A percentile compares a stretch with the other conserved stretches of the same genome.
phyloP scores from a whole-genome alignment of 495 filamentous ascomycete species.

The Lophiostoma macrostomum region DNA sequence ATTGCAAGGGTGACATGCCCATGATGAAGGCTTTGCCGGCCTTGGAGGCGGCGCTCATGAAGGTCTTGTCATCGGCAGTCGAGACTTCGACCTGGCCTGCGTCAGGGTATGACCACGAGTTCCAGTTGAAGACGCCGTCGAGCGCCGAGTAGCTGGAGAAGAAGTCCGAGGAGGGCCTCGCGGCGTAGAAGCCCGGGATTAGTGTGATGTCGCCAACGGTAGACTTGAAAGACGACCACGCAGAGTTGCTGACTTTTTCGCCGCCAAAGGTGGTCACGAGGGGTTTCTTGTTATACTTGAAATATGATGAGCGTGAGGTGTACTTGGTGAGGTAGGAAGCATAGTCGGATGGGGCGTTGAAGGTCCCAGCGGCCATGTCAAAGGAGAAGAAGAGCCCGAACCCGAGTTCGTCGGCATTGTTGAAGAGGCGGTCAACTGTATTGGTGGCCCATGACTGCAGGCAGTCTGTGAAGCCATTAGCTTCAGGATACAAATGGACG shows the following conservation, averaged over 20 bases:
- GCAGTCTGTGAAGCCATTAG: too few relatives aligned
- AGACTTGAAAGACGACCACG: constrained; percentile 16
- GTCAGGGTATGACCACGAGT: constrained; percentile 3
- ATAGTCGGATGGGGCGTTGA: constrained; percentile 9
- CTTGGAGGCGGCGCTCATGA: constrained; percentile 1
- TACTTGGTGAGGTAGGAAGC: constrained; percentile 4
- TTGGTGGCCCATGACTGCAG: constrained; percentile 1
- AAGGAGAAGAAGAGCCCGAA: constrained; percentile 27
- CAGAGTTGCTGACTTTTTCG: constrained; percentile 2
- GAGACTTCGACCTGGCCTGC: constrained; percentile 5
- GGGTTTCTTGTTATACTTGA: constrained; percentile 17
- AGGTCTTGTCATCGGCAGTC: constrained; percentile 11
- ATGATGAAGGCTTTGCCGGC: constrained; percentile 19
- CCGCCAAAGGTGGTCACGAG: constrained; percentile 23
- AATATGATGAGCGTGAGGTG: constrained; percentile 12
- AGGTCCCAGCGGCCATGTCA: constrained; percentile 10
- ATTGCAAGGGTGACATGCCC: constrained; percentile 24
- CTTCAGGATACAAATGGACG: background rate
- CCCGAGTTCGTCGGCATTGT: constrained; percentile 15
- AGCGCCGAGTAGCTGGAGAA: constrained; percentile 2
- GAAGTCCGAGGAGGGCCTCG: background rate
- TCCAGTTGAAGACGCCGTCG: constrained; percentile 25
- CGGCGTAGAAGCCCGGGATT: constrained; percentile 22
- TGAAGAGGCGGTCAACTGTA: constrained; percentile 20
- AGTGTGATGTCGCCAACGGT: constrained; percentile 8